phyloP scores from a whole-genome alignment of 331 rosid genomes.

The Erythrophleum ivorense region DNA sequence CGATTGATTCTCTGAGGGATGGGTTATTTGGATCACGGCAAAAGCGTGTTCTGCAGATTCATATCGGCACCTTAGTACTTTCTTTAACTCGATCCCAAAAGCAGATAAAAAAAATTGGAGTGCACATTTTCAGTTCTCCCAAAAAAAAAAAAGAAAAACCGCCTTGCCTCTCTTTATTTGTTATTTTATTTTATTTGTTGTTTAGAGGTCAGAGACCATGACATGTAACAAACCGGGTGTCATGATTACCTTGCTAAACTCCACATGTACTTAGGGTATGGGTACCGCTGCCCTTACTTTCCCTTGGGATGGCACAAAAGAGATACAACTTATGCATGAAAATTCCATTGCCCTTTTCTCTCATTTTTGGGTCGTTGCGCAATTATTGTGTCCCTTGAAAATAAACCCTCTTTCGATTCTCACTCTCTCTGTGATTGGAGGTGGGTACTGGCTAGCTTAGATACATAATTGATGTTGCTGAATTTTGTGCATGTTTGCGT shows the following conservation, averaged over 20 bases:
- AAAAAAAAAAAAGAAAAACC: constrained; percentile 1
- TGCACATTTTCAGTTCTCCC: constrained; percentile 14
- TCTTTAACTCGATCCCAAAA: constrained; percentile 69
- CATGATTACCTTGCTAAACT: constrained; percentile 49
- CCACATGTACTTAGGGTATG: constrained; percentile 49
- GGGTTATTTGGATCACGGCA: constrained; percentile 55
- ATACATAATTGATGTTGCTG: constrained; percentile 31
- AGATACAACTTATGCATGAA: constrained; percentile 45
- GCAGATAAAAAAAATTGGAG: background rate
- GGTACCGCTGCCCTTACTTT: constrained; percentile 40
- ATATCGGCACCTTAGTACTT: constrained; percentile 45
- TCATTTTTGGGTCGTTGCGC: constrained; percentile 27
- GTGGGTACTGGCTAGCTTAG: background rate
- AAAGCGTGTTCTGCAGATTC: constrained; percentile 53
- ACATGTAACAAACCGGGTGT: constrained; percentile 61
- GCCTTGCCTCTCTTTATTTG: constrained; percentile 10
- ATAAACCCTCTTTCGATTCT: constrained; percentile 19
- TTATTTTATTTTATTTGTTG: constrained; percentile 21
- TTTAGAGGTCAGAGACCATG: constrained; percentile 49
- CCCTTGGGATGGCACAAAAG: constrained; percentile 19
- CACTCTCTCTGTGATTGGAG: background rate
- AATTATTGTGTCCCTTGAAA: constrained; percentile 39
- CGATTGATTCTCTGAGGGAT: constrained; percentile 42
- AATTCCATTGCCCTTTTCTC: constrained; percentile 36
- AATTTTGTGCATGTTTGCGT: constrained; percentile 39